Percentiles rank a stretch among this genome's conserved stretches.
These are phyloP conservation scores for Hygrophorus russula DNA, from an alignment of 768 basidiomycete species.

Conservation along the genomic window DNA sequence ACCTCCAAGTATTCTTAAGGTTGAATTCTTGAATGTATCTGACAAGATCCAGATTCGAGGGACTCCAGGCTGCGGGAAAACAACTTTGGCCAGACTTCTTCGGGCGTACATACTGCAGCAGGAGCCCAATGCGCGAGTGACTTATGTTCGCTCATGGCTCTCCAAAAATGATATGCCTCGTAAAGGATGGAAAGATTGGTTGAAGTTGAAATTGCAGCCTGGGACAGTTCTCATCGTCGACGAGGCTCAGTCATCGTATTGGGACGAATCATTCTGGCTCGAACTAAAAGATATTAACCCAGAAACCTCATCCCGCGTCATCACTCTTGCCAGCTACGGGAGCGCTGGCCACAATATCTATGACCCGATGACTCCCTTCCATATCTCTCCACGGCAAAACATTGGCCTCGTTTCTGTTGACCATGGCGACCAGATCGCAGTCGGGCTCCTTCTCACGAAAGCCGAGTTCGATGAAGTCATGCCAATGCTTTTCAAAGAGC, in stretches of 20 bases:
- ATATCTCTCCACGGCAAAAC: no score
- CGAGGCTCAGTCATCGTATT: slow-evolving; percentile 2
- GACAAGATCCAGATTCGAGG: slow-evolving; percentile 1
- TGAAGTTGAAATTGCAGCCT: not conserved
- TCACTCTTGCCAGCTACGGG: slow-evolving; percentile 1
- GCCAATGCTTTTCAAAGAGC: not conserved
- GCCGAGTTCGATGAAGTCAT: slow-evolving; percentile 1
- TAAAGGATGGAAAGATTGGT: not conserved
- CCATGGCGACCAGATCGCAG: not conserved
- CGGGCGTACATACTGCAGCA: not conserved
- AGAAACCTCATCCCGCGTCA: not conserved
- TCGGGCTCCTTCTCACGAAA: slow-evolving; percentile 1
- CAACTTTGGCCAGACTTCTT: not conserved
- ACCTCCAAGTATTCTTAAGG: slow-evolving; percentile 1
- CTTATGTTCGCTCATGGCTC: not conserved
- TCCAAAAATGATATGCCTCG: not conserved
- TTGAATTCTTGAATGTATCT: not conserved
- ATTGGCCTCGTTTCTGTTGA: no score
- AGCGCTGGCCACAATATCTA: not conserved
- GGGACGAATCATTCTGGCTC: slow-evolving; percentile 1
- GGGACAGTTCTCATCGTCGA: slow-evolving; percentile 1
- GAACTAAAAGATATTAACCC: not conserved
- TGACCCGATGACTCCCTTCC: no score
- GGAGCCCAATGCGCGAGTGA: not conserved
- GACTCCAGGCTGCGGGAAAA: slow-evolving; percentile 1